These are phyloP conservation scores for Aspergillus novoparasiticus DNA, from an alignment of 2,329 filamentous ascomycete genomes.

Conservation along the genomic window DNA sequence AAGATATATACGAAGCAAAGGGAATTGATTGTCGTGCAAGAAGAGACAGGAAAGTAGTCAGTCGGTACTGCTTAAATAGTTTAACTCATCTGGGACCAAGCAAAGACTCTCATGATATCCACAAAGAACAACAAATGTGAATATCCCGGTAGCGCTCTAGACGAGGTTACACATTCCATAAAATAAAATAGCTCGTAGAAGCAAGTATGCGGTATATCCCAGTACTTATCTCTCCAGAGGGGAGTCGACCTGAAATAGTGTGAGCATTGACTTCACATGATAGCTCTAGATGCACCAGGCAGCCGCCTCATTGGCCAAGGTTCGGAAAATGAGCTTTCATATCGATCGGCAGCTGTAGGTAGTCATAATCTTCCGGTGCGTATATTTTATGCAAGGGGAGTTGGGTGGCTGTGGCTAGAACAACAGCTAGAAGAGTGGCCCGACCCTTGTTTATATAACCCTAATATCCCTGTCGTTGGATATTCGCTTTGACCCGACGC, in stretches of 20 bases:
- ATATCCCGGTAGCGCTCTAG: not conserved
- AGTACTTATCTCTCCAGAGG: not conserved
- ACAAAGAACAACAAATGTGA: not conserved
- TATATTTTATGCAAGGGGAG: not conserved
- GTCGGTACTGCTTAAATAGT: conserved; percentile 7
- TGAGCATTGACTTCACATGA: not conserved
- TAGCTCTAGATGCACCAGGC: not conserved
- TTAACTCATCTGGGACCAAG: not conserved
- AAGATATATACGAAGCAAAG: not conserved
- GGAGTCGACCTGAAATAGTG: not conserved
- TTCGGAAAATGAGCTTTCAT: not conserved
- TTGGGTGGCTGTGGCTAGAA: not conserved
- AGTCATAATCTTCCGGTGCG: not conserved
- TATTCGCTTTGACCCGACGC: not conserved
- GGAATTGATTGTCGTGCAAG: not conserved
- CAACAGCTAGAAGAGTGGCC: not conserved
- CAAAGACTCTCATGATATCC: not conserved
- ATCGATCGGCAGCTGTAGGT: not conserved
- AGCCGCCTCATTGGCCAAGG: not conserved
- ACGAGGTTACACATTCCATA: not conserved
- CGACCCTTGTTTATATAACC: not conserved
- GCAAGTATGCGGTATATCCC: not conserved
- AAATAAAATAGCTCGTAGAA: too few relatives aligned
- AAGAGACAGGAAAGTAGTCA: not conserved
- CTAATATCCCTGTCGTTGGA: conserved; percentile 1